Evolutionary conservation across 2,329 filamentous ascomycete species (phyloP), one percentile per base, ranked within the genome.

Genomic region (Westerdykella aurantiaca): DNA sequence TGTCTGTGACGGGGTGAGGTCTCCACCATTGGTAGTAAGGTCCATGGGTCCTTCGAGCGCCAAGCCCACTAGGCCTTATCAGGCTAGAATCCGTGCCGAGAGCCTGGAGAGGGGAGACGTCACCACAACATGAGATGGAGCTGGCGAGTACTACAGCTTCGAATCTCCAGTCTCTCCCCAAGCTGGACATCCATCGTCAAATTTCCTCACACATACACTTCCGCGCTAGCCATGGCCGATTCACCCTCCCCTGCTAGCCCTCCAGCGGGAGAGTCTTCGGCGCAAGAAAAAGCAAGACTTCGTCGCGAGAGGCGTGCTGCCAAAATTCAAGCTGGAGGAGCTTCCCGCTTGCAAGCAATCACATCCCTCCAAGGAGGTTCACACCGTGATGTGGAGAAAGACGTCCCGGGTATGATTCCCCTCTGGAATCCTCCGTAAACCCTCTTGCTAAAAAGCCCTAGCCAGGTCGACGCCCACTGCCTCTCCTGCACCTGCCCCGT

Each of bases 221-320:
- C 14, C 29, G 9, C 35, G 37, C 31, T 17, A 34, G 17, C 21
- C 47, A 64, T 63, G 61, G 56, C 57, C 11, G 58, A 63, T 33
- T 38, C 55, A 14, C 38, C 58, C 22, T 47, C 54, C 21, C 29
- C 57, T 16, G 31, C 55, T 22, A 45, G 53, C 4, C 50, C 43
- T 11, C 42, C 55, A n/a, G 22, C 48, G 3, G 48, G 41, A 35
- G 63, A 67, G 46, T 70, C 72, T 6, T 66, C 72, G 2, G 69
- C 67, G 10, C 73, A 76, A 56, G 57, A 67, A 45, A 82, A 88
- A 67, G 83, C 83, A 31, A 81, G 86, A 38, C 74, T 88, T 45
- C 83, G 87, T 55, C 87, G 88, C 66, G 86, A 90, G 66, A 81
- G 85, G 33, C 79, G 86, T 39, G 83, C 88, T 64, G 86, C 85